Conservation (phyloP, 2,329 filamentous ascomycete species). For the Neopestalotiopsis sp. region DNA sequence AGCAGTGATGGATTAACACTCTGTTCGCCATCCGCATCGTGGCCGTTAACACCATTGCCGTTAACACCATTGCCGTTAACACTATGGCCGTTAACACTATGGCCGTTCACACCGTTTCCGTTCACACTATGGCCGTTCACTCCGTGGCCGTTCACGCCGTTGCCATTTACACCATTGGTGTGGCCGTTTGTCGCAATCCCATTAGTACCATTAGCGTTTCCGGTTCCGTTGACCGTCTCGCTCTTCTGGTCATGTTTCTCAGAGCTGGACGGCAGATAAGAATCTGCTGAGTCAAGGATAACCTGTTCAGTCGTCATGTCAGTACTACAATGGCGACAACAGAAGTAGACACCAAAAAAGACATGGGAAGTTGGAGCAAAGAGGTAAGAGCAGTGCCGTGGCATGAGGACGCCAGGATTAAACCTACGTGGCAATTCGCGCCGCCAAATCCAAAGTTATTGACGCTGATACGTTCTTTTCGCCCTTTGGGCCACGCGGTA, state of each 20-base stretch:
- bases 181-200: background rate
- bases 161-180: background rate
- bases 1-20: constrained; percentile 5
- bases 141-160: background rate
- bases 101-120: too few relatives aligned
- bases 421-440: constrained; percentile 30
- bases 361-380: background rate
- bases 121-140: too few relatives aligned
- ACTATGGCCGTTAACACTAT: too few relatives aligned
- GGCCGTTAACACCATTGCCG: background rate
- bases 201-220: background rate
- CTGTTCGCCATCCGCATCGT: background rate
- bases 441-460: constrained; percentile 37
- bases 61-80: too few relatives aligned
- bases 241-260: background rate
- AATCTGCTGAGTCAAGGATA: constrained; percentile 7
- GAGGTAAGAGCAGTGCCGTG: background rate
- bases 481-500: constrained; percentile 26
- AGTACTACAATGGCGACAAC: background rate
- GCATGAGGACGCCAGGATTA: constrained; percentile 26
- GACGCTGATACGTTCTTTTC: constrained; percentile 29
- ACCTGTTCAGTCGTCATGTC: constrained; percentile 1
- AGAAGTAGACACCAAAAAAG: background rate
- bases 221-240: background rate
- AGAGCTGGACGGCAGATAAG: background rate